These are phyloP conservation scores for Macroventuria anomochaeta DNA, from an alignment of 2,329 filamentous ascomycete genomes.

Conservation along the genomic window DNA sequence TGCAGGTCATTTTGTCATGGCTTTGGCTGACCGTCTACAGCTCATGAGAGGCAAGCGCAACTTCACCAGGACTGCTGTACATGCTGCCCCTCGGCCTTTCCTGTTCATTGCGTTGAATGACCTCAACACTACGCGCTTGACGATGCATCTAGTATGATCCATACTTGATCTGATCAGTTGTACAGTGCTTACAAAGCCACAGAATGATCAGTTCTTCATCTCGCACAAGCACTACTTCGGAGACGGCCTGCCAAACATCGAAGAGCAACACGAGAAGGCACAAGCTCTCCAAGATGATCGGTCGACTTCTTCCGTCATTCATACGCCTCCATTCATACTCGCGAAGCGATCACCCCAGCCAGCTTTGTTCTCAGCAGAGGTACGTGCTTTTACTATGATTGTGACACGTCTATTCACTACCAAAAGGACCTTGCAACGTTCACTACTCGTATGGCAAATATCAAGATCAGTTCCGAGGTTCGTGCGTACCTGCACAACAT, in stretches of 20 bases:
- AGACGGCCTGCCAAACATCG: constrained; percentile 77
- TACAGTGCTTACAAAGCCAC: constrained; percentile 46
- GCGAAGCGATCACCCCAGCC: constrained; percentile 22
- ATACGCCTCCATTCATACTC: constrained; percentile 27
- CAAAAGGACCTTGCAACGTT: constrained; percentile 64
- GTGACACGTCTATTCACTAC: constrained; percentile 8
- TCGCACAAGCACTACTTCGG: constrained; percentile 80
- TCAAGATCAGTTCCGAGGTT: constrained; percentile 76
- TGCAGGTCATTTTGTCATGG: neutral
- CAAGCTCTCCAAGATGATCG: constrained; percentile 34
- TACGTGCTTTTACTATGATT: constrained; percentile 36
- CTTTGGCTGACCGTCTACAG: constrained; percentile 53
- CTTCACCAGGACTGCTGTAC: constrained; percentile 75
- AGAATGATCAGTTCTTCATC: constrained; percentile 87
- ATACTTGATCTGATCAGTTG: constrained; percentile 48
- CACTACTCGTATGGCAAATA: constrained; percentile 62
- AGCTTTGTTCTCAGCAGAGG: constrained; percentile 54
- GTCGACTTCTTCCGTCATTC: constrained; percentile 49
- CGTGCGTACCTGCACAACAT: constrained; percentile 87
- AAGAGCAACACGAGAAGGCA: constrained; percentile 57
- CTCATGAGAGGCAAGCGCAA: constrained; percentile 81
- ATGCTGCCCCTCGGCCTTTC: constrained; percentile 78
- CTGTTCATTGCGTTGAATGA: constrained; percentile 78
- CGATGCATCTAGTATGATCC: constrained; percentile 50
- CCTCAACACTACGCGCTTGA: constrained; percentile 47